Evolutionary conservation across 2,329 filamentous ascomycete genomes (phyloP), one percentile per base, ranked within the genome.

Genomic region (Sporothrix pallida): DNA sequence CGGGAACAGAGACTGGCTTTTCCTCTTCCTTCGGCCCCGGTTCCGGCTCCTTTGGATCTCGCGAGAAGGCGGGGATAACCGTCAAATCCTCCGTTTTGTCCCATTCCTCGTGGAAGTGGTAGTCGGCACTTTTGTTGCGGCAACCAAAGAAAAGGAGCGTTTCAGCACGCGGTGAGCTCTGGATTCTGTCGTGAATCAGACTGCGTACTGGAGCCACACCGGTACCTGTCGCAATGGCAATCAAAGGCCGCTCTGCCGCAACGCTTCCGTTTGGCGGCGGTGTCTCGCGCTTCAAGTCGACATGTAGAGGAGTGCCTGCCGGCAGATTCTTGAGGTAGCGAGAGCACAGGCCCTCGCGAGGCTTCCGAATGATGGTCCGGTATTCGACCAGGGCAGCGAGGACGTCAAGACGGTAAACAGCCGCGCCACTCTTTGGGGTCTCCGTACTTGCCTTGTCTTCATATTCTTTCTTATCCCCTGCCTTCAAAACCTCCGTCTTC

Each of bases 341-440:
- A 5, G 96, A 97, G 81, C 95, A 98, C 67, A 99, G 91, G 1
- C 96, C 96, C 78, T 95, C 88, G 20, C 96, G 89, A 2, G 93
- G 91, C 75, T 92, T 92, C 79, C 93, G 93, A 74, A 97, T 92
- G 42, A 97, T 90, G 0, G 95, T 97, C 76, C 91, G 90, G 81
- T 97, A 98, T 80, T 95, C 94, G 74, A 99, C 95, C 73, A 98
- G 91, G 0, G 96, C 95, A 58, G 95, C 88, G 3, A 97, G 84
- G 3, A 98, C 85, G 72, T 97, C 91, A 26, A 97, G 84, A 0
- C 71, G 63, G 67, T 60, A 31, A 48, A 56, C 31, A 6, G 17
- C 44, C 0, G 63, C 46, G 6, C 20, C 54, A 3, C 54, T 26
- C 15, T 52, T 46, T 44, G 60, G 17, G 6, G 31, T 65, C 9